A percentile compares a stretch with the other conserved stretches of the same genome.
These are phyloP conservation scores for Diplodia intermedia DNA, from an alignment of 2,329 filamentous ascomycete genomes.

Conservation along the genomic window DNA sequence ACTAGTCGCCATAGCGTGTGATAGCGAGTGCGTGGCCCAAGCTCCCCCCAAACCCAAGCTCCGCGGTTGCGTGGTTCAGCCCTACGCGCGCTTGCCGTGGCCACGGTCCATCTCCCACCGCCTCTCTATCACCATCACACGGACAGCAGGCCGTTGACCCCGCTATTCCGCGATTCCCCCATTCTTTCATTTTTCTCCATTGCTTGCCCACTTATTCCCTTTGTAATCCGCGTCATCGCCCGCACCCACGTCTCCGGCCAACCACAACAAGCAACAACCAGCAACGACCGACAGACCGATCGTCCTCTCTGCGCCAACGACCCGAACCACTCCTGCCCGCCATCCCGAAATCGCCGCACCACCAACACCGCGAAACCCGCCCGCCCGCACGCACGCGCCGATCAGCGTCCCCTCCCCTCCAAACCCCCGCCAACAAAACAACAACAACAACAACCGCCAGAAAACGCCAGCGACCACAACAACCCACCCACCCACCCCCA, in stretches of 20 bases:
- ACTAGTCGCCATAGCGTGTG: background rate
- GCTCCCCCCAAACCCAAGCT: slow-evolving; percentile 15
- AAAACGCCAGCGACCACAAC: background rate
- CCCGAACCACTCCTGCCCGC: too few relatives aligned
- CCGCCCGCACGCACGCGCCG: too few relatives aligned
- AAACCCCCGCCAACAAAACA: too few relatives aligned
- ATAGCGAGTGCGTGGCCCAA: slow-evolving; percentile 3
- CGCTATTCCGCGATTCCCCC: background rate
- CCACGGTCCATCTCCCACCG: slow-evolving; percentile 27
- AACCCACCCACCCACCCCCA: background rate
- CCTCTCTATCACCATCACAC: slow-evolving; percentile 17
- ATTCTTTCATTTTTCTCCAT: background rate
- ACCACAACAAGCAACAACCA: background rate
- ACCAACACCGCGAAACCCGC: background rate
- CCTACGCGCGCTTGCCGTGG: slow-evolving; percentile 24
- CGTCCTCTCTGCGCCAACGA: background rate
- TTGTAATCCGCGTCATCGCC: background rate
- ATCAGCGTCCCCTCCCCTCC: too few relatives aligned
- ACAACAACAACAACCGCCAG: background rate
- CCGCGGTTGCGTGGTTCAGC: slow-evolving; percentile 10
- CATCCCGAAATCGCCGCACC: background rate
- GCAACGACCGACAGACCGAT: too few relatives aligned
- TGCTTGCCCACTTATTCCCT: slow-evolving; percentile 1
- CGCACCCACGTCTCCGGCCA: too few relatives aligned
- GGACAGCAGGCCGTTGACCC: slow-evolving; percentile 6